A percentile compares a stretch with the other conserved stretches of the same genome.
Conservation (phyloP, 228 moss, liverwort and hornwort genomes). For the Sphagnum magellanicum region DNA sequence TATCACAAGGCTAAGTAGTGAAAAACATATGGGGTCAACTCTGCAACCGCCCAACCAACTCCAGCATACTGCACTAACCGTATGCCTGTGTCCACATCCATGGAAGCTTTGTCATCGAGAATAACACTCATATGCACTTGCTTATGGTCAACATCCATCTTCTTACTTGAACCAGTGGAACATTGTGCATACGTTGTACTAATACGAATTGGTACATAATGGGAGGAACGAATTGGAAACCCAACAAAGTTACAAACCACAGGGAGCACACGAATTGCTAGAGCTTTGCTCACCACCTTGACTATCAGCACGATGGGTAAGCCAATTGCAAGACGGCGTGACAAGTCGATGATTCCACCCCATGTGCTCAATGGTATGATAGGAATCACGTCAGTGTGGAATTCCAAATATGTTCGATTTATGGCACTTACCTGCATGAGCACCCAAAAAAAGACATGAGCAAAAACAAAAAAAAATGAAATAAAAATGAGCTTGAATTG, state of each 20-base stretch:
- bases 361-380: slow-evolving; percentile 27
- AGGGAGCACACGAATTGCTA: slow-evolving; percentile 65
- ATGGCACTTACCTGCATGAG: slow-evolving; percentile 55
- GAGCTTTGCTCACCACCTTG: slow-evolving; percentile 65
- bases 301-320: slow-evolving; percentile 57
- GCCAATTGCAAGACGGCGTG: slow-evolving; percentile 49
- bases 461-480: no score
- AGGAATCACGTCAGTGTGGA: slow-evolving; percentile 28
- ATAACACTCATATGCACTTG: slow-evolving; percentile 15
- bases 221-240: slow-evolving; percentile 47
- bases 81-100: slow-evolving; percentile 90
- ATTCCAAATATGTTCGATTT: slow-evolving; percentile 56
- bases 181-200: slow-evolving; percentile 1
- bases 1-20: slow-evolving; percentile 37
- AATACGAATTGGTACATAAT: slow-evolving; percentile 26
- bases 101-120: slow-evolving; percentile 36
- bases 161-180: neutral
- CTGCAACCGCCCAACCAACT: slow-evolving; percentile 86
- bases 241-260: slow-evolving; percentile 60
- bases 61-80: slow-evolving; percentile 79
- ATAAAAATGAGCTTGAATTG: neutral
- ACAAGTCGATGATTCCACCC: slow-evolving; percentile 14
- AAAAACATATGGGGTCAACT: slow-evolving; percentile 59
- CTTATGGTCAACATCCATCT: neutral
- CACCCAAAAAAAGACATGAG: neutral